Percentiles rank a stretch among this genome's conserved stretches.
Evolutionary conservation across 75 land plant genomes (phyloP).

Genomic region (Picea sitchensis): DNA sequence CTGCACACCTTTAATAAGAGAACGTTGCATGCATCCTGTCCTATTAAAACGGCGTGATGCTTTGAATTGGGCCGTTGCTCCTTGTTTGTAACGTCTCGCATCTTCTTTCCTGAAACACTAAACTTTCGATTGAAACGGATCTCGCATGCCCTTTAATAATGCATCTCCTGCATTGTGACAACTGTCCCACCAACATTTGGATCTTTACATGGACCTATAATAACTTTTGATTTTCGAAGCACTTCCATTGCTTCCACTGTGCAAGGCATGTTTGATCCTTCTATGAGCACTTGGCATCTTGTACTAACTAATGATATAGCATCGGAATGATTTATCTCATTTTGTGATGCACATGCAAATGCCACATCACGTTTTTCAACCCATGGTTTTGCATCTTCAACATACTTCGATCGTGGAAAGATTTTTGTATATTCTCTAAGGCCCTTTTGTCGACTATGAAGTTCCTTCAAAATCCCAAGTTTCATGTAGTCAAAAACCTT

Average conservation of each 20-base stretch:
- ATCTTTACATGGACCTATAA: slow-evolving; percentile 33
- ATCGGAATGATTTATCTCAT: slow-evolving; percentile 47
- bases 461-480: slow-evolving; percentile 23
- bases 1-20: too few relatives aligned
- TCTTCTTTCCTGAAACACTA: too few relatives aligned
- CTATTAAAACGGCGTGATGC: too few relatives aligned
- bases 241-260: slow-evolving; percentile 32
- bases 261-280: slow-evolving; percentile 44
- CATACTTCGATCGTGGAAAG: slow-evolving; percentile 31
- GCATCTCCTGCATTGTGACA: too few relatives aligned
- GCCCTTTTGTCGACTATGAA: slow-evolving; percentile 28
- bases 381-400: slow-evolving; percentile 46
- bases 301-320: slow-evolving; percentile 35
- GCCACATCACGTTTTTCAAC: slow-evolving; percentile 41
- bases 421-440: slow-evolving; percentile 42
- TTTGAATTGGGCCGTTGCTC: too few relatives aligned
- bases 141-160: too few relatives aligned
- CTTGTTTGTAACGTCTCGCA: too few relatives aligned
- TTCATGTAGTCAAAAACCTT: slow-evolving; percentile 33
- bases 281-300: slow-evolving; percentile 35
- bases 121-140: too few relatives aligned
- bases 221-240: slow-evolving; percentile 30
- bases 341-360: slow-evolving; percentile 50
- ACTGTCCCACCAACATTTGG: slow-evolving; percentile 33
- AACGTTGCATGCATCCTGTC: too few relatives aligned